These are phyloP conservation scores for Dipteronia sinensis DNA, from an alignment of 345 rosid species.

Conservation along the genomic window DNA sequence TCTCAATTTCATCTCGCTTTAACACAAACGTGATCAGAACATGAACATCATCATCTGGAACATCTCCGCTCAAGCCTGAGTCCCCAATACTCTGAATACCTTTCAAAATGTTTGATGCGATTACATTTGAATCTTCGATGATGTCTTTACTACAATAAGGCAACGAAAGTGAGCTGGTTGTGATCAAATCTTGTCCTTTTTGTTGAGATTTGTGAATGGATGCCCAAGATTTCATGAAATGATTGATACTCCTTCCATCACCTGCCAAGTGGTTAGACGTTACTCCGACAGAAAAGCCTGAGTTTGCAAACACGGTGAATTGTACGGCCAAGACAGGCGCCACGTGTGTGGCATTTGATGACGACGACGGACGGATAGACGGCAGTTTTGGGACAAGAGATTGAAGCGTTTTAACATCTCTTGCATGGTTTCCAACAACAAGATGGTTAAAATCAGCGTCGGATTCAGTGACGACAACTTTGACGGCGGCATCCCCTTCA, in stretches of 20 bases:
- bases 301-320: constrained; percentile 40
- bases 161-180: background rate
- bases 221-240: constrained; percentile 52
- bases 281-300: constrained; percentile 38
- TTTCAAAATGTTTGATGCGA: constrained; percentile 19
- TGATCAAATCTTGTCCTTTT: background rate
- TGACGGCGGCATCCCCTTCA: constrained; percentile 15
- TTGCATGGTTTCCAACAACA: constrained; percentile 19
- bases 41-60: no score
- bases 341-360: background rate
- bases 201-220: background rate
- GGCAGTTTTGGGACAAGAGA: constrained; percentile 32
- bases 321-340: constrained; percentile 35
- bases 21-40: constrained; percentile 37
- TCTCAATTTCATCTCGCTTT: constrained; percentile 9
- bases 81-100: background rate
- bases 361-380: background rate
- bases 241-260: constrained; percentile 41
- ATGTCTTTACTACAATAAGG: constrained; percentile 26
- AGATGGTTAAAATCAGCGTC: constrained; percentile 18
- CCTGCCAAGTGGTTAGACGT: constrained; percentile 32
- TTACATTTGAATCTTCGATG: constrained; percentile 33
- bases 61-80: no score
- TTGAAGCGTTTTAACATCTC: constrained; percentile 21
- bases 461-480: constrained; percentile 36